These are phyloP conservation scores for Aspergillus terreus DNA, from an alignment of 2,329 filamentous ascomycete genomes.

Conservation along the genomic window DNA sequence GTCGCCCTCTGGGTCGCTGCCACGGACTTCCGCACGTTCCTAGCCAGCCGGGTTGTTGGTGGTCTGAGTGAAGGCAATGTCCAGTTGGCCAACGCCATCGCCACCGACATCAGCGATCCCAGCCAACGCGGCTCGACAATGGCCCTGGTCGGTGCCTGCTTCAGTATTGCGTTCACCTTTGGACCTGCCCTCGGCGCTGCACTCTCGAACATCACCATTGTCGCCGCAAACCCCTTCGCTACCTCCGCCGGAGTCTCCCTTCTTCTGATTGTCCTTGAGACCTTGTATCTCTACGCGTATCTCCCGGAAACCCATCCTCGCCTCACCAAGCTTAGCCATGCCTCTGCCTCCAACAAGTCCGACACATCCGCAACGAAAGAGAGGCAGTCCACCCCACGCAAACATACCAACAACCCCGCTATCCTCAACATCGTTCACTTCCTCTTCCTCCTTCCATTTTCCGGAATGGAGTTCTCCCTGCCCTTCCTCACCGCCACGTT, in stretches of 20 bases:
- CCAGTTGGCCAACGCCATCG: constrained; percentile 92
- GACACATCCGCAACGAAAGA: background rate
- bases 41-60: constrained; percentile 87
- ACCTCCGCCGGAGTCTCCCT: constrained; percentile 87
- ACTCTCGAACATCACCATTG: constrained; percentile 70
- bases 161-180: constrained; percentile 95
- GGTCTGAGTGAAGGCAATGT: constrained; percentile 96
- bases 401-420: constrained; percentile 75
- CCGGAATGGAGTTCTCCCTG: constrained; percentile 94
- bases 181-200: constrained; percentile 88
- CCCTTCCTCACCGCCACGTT: constrained; percentile 97
- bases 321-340: constrained; percentile 47
- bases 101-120: constrained; percentile 90
- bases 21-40: constrained; percentile 90
- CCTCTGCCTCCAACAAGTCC: constrained; percentile 14
- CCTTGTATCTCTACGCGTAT: constrained; percentile 75
- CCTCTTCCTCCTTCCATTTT: constrained; percentile 92
- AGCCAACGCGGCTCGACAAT: constrained; percentile 82
- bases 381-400: constrained; percentile 16
- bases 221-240: constrained; percentile 88
- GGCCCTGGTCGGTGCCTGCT: constrained; percentile 93
- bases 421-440: constrained; percentile 84
- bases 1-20: constrained; percentile 93
- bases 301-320: constrained; percentile 77
- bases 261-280: constrained; percentile 79